Conservation (phyloP, 345 rosid species). For the Linum trigynum region DNA sequence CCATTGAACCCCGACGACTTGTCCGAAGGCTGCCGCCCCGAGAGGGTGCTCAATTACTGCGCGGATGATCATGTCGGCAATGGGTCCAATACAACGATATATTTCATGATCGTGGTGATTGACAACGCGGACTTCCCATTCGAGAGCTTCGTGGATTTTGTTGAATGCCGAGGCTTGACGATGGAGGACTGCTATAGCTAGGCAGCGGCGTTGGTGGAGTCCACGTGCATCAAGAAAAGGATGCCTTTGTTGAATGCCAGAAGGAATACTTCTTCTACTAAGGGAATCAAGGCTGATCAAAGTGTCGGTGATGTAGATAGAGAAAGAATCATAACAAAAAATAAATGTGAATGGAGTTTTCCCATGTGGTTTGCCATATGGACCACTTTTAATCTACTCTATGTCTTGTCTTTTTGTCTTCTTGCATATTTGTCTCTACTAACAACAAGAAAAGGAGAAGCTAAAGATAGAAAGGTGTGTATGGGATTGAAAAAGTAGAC, state of each 20-base stretch:
- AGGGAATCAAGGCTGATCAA: constrained; percentile 20
- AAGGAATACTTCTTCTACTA: constrained; percentile 16
- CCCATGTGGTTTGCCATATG: too few species aligned
- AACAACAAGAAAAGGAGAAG: too few species aligned
- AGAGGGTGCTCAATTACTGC: constrained; percentile 20
- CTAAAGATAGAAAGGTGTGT: too few species aligned
- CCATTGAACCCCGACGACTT: constrained; percentile 15
- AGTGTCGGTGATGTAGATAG: constrained; percentile 25
- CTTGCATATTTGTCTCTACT: too few species aligned
- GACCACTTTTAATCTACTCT: too few species aligned
- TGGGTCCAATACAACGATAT: not conserved
- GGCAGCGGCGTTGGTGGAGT: constrained; percentile 19
- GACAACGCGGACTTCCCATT: constrained; percentile 21
- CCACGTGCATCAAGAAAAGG: constrained; percentile 19
- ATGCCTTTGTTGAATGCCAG: constrained; percentile 20
- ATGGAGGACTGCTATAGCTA: constrained; percentile 21
- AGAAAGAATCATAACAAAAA: too few species aligned
- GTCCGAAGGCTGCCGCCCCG: constrained; percentile 23
- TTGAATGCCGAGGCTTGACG: too few species aligned
- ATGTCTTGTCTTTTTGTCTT: too few species aligned
- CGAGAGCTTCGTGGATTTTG: constrained; percentile 17
- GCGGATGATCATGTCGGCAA: not conserved
- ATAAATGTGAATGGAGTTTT: too few species aligned
- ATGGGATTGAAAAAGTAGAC: too few species aligned
- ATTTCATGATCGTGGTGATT: constrained; percentile 16